phyloP scores from a whole-genome alignment of 192 early-diverging fungal genomes.

The Rhizophagus prolifer region DNA sequence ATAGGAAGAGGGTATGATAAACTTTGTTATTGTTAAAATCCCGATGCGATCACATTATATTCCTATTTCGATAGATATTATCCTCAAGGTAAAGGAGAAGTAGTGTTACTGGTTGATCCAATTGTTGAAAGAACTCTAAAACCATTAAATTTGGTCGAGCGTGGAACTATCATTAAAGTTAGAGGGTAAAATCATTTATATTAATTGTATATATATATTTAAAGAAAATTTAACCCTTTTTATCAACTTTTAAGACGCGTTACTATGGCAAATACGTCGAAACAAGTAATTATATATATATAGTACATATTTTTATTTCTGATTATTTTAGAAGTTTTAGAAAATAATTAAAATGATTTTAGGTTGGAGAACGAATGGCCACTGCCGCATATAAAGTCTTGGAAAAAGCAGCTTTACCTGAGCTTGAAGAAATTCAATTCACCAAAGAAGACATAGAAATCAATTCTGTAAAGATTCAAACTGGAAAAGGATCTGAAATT shows the following conservation, averaged over 20 bases:
- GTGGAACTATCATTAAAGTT: slow-evolving; percentile 11
- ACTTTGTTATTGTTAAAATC: not conserved
- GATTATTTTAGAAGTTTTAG: not conserved
- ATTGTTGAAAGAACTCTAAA: slow-evolving; percentile 15
- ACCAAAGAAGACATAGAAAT: slow-evolving; percentile 27
- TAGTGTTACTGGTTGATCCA: slow-evolving; percentile 32
- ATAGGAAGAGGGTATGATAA: slow-evolving; percentile 7
- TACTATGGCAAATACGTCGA: not conserved
- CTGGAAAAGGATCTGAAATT: slow-evolving; percentile 5
- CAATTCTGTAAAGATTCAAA: slow-evolving; percentile 1
- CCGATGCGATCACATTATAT: not conserved
- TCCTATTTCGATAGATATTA: slow-evolving; percentile 31
- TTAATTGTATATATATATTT: not conserved
- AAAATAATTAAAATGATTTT: not conserved
- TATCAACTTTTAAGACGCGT: not conserved
- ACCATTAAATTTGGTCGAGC: slow-evolving; percentile 13
- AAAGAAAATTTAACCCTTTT: not conserved
- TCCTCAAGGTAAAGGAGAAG: slow-evolving; percentile 36
- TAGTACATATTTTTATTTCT: not conserved
- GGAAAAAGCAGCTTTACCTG: slow-evolving; percentile 1
- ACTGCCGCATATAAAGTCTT: not conserved
- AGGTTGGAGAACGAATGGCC: slow-evolving; percentile 17
- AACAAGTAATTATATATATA: not conserved
- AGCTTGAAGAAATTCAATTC: not conserved
- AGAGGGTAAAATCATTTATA: not conserved